Base-by-base conservation (phyloP, 345 rosid species). In the Trapa incisa region DNA sequence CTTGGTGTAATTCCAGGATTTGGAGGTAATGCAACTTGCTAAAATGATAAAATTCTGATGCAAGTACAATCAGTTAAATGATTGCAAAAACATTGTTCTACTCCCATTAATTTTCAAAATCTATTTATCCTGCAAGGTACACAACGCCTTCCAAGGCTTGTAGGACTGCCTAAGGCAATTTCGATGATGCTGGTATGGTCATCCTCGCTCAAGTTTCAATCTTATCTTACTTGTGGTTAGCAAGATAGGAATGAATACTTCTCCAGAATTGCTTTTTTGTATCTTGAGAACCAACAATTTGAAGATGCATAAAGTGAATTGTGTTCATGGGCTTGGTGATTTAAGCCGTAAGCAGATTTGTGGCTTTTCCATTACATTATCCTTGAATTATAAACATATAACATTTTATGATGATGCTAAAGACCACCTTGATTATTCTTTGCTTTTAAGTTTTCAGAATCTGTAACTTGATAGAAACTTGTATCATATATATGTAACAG, bases 101-200 rank as follows among this genome's bases (percentile, higher is more conserved):
- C 60, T 67, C 41, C 22, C 13, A 35, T 14, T 38, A 37, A 35
- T 52, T 38, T 52, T 52, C 16, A 3, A 36, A 70, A 57, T 57
- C 32, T 63, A 60, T 35, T 50, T 71, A 47, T 72, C 74, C 65
- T 67, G 70, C 72, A 76, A 93, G 98, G 98, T 32, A 93, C 98
- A n/a, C 98, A 93, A 60, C 96, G 96, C 65, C 97, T 93, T 68
- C 98, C 98, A 67, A 90, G 98, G 79, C 91, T 93, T 56, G 50
- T 88, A 68, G 98, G 98, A 64, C 85, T 93, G 70, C 37, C 97
- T 63, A 93, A 90, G 81, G 92, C 91, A 60, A 79, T 88, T 75
- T 88, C 90, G 63, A 90, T 93, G 77, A 87, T 93, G 85, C 82
- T 87, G 88, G 98, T 93, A 85, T 16, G 8, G 52, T 22, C 11